phyloP scores from a whole-genome alignment of 2,329 filamentous ascomycete genomes.

The Pseudocercospora musae region DNA sequence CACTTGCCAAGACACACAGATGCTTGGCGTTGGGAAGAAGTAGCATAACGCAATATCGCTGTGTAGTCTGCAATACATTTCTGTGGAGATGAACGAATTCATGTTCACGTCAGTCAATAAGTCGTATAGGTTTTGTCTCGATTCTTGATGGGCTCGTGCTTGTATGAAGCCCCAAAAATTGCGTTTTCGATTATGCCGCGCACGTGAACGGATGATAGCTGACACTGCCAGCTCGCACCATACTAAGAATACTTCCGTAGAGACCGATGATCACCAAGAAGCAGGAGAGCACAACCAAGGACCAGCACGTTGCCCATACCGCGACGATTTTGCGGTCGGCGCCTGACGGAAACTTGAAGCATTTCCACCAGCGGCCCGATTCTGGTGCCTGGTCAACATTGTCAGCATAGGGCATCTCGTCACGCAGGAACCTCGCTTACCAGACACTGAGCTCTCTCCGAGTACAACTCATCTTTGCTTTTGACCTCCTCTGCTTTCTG shows the following conservation, averaged over 20 bases:
- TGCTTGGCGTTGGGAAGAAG: neutral
- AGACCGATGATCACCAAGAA: conserved; percentile 5
- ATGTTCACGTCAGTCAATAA: neutral
- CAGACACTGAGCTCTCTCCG: neutral
- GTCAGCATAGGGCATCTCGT: neutral
- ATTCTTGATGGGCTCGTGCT: neutral
- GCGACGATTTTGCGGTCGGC: neutral
- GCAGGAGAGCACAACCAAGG: neutral
- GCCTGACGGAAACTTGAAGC: conserved; percentile 1
- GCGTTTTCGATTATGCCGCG: neutral
- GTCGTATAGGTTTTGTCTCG: neutral
- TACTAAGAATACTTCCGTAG: conserved; percentile 13
- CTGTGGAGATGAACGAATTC: neutral
- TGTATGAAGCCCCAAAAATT: neutral
- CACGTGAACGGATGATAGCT: conserved; percentile 13
- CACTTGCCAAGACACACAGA: neutral
- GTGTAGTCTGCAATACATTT: neutral
- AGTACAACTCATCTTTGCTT: neutral
- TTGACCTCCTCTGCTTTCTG: neutral
- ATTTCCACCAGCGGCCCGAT: conserved; percentile 5
- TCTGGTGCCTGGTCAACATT: neutral
- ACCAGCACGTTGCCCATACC: conserved; percentile 7
- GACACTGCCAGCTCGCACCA: conserved; percentile 5
- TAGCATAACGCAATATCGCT: neutral
- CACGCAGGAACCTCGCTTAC: neutral